phyloP scores from a whole-genome alignment of 1,139 yeast species.

The Meyerozyma elateridarum region DNA sequence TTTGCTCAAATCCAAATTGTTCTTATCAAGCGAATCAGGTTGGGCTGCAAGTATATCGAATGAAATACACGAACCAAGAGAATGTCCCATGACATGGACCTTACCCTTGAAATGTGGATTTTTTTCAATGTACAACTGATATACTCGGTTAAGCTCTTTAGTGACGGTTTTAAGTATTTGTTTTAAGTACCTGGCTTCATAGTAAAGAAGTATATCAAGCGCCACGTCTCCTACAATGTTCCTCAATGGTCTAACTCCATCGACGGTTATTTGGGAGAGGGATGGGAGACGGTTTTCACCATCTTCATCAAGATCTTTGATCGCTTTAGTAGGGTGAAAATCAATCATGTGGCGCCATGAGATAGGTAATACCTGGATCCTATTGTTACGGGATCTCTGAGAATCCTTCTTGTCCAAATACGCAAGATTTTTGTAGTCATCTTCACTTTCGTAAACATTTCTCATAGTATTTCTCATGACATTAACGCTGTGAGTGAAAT shows the following conservation, averaged over 20 bases:
- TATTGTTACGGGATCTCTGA: conserved; percentile 37
- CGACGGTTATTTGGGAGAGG: conserved; percentile 69
- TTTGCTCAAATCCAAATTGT: conserved; percentile 17
- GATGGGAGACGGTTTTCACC: conserved; percentile 51
- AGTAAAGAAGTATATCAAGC: conserved; percentile 77
- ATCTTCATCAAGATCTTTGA: conserved; percentile 23
- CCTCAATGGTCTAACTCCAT: conserved; percentile 73
- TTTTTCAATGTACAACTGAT: conserved; percentile 49
- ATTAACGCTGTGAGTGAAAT: conserved; percentile 83
- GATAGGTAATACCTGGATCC: conserved; percentile 72
- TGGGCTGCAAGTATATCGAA: conserved; percentile 71
- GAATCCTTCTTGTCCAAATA: conserved; percentile 20
- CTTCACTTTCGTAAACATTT: conserved; percentile 46
- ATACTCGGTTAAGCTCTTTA: conserved; percentile 65
- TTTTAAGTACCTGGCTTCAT: conserved; percentile 67
- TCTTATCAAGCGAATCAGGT: conserved; percentile 27
- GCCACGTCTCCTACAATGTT: conserved; percentile 81
- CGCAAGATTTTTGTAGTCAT: conserved; percentile 35
- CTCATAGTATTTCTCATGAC: conserved; percentile 63
- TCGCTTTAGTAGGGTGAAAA: conserved; percentile 46
- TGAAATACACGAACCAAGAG: conserved; percentile 82
- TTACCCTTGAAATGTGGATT: conserved; percentile 78
- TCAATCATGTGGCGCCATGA: conserved; percentile 73
- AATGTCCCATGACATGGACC: conserved; percentile 83
- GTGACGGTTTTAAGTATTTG: conserved; percentile 65